Percentiles rank a stretch among this genome's conserved stretches.
These are phyloP conservation scores for Dalechampia spathulata DNA, from an alignment of 441 rosid species.

Conservation along the genomic window DNA sequence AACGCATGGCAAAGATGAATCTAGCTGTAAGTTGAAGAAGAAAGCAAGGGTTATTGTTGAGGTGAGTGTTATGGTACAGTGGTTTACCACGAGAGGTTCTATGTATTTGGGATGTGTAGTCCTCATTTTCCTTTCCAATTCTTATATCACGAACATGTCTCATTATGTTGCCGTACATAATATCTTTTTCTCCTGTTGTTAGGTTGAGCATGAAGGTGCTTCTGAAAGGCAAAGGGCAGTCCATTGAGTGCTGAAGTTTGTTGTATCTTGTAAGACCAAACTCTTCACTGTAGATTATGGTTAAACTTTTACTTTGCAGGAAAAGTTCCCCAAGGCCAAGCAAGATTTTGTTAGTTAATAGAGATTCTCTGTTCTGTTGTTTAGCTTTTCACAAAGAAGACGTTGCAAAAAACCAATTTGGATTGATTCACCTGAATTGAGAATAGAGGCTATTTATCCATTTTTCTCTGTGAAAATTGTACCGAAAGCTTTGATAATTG, in stretches of 20 bases:
- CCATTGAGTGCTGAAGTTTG: conserved; percentile 2
- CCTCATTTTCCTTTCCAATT: not conserved
- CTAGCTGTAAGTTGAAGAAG: conserved; percentile 43
- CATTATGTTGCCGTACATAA: not conserved
- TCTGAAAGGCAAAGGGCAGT: conserved; percentile 28
- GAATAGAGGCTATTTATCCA: too few species aligned
- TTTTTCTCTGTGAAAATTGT: too few species aligned
- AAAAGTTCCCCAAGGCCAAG: too few species aligned
- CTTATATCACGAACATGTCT: not conserved
- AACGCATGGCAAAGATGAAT: conserved; percentile 33
- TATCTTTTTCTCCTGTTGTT: not conserved
- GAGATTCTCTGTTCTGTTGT: too few species aligned
- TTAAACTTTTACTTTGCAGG: not conserved
- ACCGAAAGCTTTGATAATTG: too few species aligned
- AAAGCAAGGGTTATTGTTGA: conserved; percentile 57
- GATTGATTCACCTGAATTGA: too few species aligned
- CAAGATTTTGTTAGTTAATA: too few species aligned
- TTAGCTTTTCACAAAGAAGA: too few species aligned
- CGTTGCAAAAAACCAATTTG: too few species aligned
- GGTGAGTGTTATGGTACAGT: conserved; percentile 29
- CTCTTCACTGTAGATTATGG: not conserved
- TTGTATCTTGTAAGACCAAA: not conserved
- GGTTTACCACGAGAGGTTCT: not conserved
- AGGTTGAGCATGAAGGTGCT: conserved; percentile 57
- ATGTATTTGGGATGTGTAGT: not conserved